Base-by-base conservation (phyloP, 768 basidiomycete species). In the Daedaleopsis sinensis region DNA sequence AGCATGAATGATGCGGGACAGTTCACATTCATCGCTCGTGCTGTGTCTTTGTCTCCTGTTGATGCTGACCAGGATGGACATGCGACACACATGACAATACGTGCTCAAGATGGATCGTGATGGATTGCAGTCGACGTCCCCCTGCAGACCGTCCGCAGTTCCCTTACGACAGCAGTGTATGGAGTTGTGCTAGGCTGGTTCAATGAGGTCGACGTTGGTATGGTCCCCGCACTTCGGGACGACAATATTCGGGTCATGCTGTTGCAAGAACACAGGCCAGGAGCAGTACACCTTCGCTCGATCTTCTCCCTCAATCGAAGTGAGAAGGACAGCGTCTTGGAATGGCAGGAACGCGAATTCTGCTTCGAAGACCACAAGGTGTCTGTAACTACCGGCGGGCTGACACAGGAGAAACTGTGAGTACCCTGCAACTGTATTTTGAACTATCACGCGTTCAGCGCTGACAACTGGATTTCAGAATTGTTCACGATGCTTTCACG, bases 1-100 rank as follows among this genome's bases (percentile, higher is more conserved):
- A 55, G 18, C 11, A 56, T 64, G 57, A 48, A 58, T 39, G 53
- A 42, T 3, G 36, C 18, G 24, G 62, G 62, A n/a, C 55, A 51
- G 21, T 37, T 64, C 39, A 44, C 54, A 15, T 56, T 59, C 43
- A 19, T 58, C 9, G 53, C 58, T 7, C 54, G 44, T n/a, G 58
- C 57, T 10, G 19, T 51, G 8, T 47, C 6, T 12, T 6, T 46
- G 3, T 19, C 5, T 24, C 21, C 23, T 15, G 21, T 21, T 4
- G 11, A 49, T 10, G 46, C 16, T 18, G 46, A 27, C 6, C 7
- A 23, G 2, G 13, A 42, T 5, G 16, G 10, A 5, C 23, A 51
- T 18, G 0, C 16, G 5, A n/a, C 18, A 1, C 8, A 49, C 15
- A 18, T 44, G 27, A 32, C 27, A 3, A 7, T 32, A 32, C 27